These are phyloP conservation scores for Rhodotorula sp. DNA, from an alignment of 1,284 basidiomycete genomes.

Conservation along the genomic window DNA sequence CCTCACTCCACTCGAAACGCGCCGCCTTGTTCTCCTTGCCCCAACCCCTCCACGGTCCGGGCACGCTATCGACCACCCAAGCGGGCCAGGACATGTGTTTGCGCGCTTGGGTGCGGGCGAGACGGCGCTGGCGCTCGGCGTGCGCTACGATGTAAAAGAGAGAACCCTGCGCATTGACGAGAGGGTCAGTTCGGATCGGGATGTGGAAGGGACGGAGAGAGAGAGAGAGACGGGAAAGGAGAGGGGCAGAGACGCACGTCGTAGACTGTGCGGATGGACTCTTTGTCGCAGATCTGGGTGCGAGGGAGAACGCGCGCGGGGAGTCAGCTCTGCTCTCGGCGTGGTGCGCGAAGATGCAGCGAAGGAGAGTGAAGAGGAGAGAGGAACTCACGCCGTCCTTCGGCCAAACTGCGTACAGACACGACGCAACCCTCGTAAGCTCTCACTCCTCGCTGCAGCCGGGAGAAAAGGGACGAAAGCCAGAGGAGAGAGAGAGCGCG, in stretches of 20 bases:
- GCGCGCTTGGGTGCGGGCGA: conserved; percentile 3
- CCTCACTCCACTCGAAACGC: conserved; percentile 16
- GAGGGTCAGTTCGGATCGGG: not conserved
- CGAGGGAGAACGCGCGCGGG: too few species aligned
- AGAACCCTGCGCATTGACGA: conserved; percentile 10
- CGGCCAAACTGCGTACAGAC: conserved; percentile 21
- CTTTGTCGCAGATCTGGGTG: conserved; percentile 22
- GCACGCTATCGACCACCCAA: conserved; percentile 4
- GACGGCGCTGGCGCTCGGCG: conserved; percentile 22
- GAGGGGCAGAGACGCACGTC: conserved; percentile 14
- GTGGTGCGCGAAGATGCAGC: too few species aligned
- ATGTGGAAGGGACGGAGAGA: not conserved
- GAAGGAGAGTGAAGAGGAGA: not conserved
- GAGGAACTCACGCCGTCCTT: conserved; percentile 18
- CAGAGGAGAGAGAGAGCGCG: not conserved
- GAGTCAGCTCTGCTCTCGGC: not conserved
- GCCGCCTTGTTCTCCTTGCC: conserved; percentile 33
- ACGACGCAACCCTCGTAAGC: not conserved
- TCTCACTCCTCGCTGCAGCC: not conserved
- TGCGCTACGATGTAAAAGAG: conserved; percentile 29
- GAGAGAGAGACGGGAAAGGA: not conserved
- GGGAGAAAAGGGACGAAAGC: too few species aligned
- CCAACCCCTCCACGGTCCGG: conserved; percentile 23
- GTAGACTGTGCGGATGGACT: conserved; percentile 32
- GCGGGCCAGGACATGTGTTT: conserved; percentile 8